Conservation (phyloP, 2,329 filamentous ascomycete species). For the Penicillium sp. region DNA sequence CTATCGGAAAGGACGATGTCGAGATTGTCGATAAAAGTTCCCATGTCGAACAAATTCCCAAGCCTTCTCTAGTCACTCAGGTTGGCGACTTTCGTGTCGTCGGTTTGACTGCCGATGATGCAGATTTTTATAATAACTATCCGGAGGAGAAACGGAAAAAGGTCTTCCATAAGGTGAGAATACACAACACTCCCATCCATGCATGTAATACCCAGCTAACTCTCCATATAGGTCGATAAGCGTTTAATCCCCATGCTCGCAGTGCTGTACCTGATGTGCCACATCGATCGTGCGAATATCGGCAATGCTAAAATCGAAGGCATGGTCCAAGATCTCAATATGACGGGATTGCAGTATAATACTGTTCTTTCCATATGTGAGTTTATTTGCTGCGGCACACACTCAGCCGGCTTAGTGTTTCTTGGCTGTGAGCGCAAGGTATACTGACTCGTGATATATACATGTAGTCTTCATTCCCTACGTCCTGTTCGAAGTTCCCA, state of each 20-base stretch:
- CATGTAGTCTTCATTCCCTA: conserved; percentile 16
- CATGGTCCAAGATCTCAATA: conserved; percentile 8
- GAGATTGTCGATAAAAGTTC: conserved; percentile 8
- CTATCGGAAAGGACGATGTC: conserved; percentile 12
- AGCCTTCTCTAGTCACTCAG: conserved; percentile 3
- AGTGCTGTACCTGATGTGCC: conserved; percentile 17
- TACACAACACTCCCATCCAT: neutral
- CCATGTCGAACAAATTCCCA: conserved; percentile 10
- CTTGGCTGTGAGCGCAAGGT: neutral
- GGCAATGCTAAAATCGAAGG: conserved; percentile 23
- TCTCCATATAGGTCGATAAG: conserved; percentile 4
- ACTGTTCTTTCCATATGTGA: conserved; percentile 14
- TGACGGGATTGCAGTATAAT: conserved; percentile 21
- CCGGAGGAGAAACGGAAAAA: conserved; percentile 8
- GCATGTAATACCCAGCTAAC: neutral
- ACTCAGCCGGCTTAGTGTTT: accelerated
- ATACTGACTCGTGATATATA: neutral
- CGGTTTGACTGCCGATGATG: conserved; percentile 15
- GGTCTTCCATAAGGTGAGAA: conserved; percentile 13
- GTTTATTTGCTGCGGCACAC: neutral
- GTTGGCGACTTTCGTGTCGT: conserved; percentile 10
- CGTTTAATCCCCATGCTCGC: conserved; percentile 21
- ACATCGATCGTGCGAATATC: conserved; percentile 21
- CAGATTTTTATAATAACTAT: conserved; percentile 12
- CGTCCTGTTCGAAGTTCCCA: conserved; percentile 19